Evolutionary conservation across 306 rosid species (phyloP), one percentile per base, ranked within the genome.

Genomic region (Trichosanthes truncata): DNA sequence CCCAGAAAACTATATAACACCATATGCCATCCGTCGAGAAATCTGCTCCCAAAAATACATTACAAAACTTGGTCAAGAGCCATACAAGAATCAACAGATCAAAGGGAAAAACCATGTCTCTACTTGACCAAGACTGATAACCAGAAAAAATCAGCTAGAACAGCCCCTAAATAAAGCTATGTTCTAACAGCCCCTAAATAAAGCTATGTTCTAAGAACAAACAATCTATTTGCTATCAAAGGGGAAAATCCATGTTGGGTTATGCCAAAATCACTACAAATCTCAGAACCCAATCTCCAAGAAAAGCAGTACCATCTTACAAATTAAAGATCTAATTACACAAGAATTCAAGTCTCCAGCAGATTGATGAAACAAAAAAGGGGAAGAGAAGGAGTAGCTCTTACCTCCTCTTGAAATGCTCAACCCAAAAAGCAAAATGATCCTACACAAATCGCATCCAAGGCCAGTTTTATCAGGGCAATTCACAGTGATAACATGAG

Each of bases 1-100:
- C 93, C 91, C 91, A 87, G 8, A 87, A 84, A 43, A 89, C 87
- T 62, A 85, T 0, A 82, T 82, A 89, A 87, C 93, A 89, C 91
- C 93, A 89, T 56, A 84, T 89, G 63, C 91, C 93, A 78, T 89
- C 89, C 35, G 93, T 89, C 17, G 81, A 77, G 59, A 75, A 45
- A 82, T 89, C 93, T 89, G 56, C 80, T 73, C 77, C 57, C 10
- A 45, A 23, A 41, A 73, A 46, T 25, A 73, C 10, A 26, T 41
- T 10, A 26, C 29, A 72, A 46, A 72, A 72, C 13, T 13, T 72
- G 18, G 1, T 72, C 38, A 45, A 2, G 57, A 45, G 18, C 11
- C 23, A 21, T 11, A 69, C 23, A 6, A 21, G 33, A n/a, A 45
- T 45, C 56, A 12, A 71, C 76, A 23, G 6, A 71, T 45, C 21